Evolutionary conservation across 2,329 filamentous ascomycete species (phyloP).

Genomic region (Phoma herbarum): DNA sequence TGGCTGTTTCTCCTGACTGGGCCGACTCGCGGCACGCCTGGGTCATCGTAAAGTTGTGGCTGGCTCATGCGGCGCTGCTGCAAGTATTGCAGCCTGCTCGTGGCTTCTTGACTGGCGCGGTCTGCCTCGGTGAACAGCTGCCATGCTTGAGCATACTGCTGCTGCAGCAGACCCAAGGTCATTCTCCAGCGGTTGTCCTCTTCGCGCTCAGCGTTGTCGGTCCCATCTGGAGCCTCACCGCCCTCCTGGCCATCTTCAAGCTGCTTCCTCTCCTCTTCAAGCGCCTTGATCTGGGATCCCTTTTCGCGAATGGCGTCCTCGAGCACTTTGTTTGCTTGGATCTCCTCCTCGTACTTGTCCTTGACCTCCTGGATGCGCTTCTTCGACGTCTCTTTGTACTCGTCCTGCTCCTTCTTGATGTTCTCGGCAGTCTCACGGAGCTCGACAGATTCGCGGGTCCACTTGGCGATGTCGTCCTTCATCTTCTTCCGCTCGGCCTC

Average conservation of each 20-base stretch:
- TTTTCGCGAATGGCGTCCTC: conserved; percentile 79
- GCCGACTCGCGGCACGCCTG: conserved; percentile 40
- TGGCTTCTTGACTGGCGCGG: conserved; percentile 50
- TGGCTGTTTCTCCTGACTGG: conserved; percentile 53
- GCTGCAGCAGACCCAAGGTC: conserved; percentile 63
- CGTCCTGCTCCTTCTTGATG: conserved; percentile 51
- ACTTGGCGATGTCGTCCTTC: conserved; percentile 73
- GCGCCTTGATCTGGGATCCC: conserved; percentile 73
- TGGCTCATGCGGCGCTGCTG: conserved; percentile 51
- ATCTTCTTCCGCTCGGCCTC: conserved; percentile 73
- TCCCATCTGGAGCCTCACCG: conserved; percentile 49
- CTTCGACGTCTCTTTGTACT: conserved; percentile 49
- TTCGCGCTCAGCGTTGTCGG: conserved; percentile 54
- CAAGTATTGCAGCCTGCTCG: conserved; percentile 53
- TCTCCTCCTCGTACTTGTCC: conserved; percentile 53
- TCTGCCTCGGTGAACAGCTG: conserved; percentile 48
- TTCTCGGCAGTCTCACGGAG: conserved; percentile 64
- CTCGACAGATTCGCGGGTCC: conserved; percentile 69
- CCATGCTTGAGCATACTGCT: conserved; percentile 54
- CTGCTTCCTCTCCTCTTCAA: conserved; percentile 75
- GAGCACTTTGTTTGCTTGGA: conserved; percentile 64
- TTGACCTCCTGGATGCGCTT: conserved; percentile 54
- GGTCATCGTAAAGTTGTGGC: conserved; percentile 49
- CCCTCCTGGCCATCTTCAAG: conserved; percentile 54
- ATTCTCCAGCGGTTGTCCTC: conserved; percentile 66